Conservation (phyloP, 352 stramenopile genomes). For the Albugo laibachii region DNA sequence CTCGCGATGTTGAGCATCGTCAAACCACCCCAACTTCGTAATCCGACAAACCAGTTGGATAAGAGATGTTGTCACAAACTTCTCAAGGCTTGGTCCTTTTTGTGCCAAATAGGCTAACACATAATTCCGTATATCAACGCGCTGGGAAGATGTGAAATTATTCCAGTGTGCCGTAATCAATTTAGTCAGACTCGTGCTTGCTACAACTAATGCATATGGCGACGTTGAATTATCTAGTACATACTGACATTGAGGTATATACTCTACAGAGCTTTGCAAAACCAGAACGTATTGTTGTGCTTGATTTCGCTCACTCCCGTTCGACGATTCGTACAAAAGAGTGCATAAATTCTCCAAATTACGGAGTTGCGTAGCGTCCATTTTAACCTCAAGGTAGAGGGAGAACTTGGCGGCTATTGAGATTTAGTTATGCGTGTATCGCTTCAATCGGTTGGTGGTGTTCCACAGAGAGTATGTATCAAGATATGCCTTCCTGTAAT, state of each 20-base stretch:
- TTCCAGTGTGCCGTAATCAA: conserved; percentile 96
- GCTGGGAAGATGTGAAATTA: conserved; percentile 67
- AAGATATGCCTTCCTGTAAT: too few species aligned
- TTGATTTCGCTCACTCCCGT: conserved; percentile 45
- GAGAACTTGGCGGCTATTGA: too few species aligned
- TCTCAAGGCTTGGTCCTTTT: conserved; percentile 85
- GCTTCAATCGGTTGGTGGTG: too few species aligned
- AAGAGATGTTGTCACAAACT: conserved; percentile 88
- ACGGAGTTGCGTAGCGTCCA: conserved; percentile 60
- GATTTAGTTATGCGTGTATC: too few species aligned
- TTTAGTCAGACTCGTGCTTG: conserved; percentile 91
- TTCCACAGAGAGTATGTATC: too few species aligned
- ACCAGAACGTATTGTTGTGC: conserved; percentile 71
- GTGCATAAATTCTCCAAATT: conserved; percentile 66
- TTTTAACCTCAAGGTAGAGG: conserved; percentile 2
- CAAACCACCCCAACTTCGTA: conserved; percentile 98
- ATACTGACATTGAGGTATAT: conserved; percentile 98
- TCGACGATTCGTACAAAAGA: conserved; percentile 54
- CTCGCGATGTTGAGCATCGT: conserved; percentile 91
- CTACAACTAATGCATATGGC: conserved; percentile 91
- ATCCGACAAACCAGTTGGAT: conserved; percentile 96
- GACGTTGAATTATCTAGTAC: conserved; percentile 93
- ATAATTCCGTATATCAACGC: conserved; percentile 95
- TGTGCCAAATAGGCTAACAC: conserved; percentile 93
- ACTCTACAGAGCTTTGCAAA: conserved; percentile 84